These are phyloP conservation scores for Zea luxurians DNA, from an alignment of 176 grass and related monocot genomes.

Conservation along the genomic window DNA sequence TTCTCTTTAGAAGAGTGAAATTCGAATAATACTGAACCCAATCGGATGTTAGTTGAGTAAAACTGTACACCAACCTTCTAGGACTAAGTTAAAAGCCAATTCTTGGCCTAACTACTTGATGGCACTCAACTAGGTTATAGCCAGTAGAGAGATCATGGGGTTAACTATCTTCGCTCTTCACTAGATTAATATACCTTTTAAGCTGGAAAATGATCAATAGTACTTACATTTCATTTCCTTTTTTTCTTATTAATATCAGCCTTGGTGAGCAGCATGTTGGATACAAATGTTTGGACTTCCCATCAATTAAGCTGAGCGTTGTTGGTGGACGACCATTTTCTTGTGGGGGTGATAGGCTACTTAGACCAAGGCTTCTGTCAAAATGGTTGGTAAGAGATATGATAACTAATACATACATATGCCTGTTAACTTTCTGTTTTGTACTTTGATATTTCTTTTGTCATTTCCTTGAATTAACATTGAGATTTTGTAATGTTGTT, in stretches of 20 bases:
- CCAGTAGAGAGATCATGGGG: not conserved
- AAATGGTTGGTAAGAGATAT: slow-evolving; percentile 74
- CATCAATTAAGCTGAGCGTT: slow-evolving; percentile 67
- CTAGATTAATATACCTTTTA: slow-evolving; percentile 1
- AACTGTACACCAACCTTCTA: not conserved
- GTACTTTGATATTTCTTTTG: slow-evolving; percentile 15
- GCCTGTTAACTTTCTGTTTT: slow-evolving; percentile 20
- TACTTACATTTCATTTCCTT: slow-evolving; percentile 23
- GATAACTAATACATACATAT: not conserved
- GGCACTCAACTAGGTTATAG: not conserved
- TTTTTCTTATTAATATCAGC: slow-evolving; percentile 49
- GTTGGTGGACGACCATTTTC: slow-evolving; percentile 94
- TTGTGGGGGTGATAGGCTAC: slow-evolving; percentile 69
- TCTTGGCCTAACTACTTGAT: not conserved
- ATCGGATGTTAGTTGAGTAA: not conserved
- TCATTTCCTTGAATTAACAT: not conserved
- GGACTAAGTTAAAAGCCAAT: slow-evolving; percentile 9
- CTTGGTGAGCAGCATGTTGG: slow-evolving; percentile 90
- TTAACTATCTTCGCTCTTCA: not conserved
- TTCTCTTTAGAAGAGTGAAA: slow-evolving; percentile 15
- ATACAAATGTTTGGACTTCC: slow-evolving; percentile 70
- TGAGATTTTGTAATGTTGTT: not conserved
- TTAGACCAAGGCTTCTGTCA: slow-evolving; percentile 75
- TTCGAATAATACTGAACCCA: not conserved
- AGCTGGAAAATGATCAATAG: slow-evolving; percentile 6